Conservation (phyloP, 306 rosid species). For the Cyclanthera cordifolia region DNA sequence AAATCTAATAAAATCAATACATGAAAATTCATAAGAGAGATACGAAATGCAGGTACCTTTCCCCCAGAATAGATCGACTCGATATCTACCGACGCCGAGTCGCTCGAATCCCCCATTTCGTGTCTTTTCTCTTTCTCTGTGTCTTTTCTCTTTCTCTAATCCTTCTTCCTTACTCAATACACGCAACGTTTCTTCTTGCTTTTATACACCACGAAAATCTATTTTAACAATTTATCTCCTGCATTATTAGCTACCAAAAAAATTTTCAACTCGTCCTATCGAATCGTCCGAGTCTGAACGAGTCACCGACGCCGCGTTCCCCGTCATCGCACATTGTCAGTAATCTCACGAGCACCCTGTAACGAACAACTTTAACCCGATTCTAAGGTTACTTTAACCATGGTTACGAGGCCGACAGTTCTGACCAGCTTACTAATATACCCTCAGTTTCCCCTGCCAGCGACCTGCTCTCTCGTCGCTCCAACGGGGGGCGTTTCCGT, state of each 20-base stretch:
- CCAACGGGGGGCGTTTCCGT: no score
- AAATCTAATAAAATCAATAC: not conserved
- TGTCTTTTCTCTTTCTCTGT: no score
- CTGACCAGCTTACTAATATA: no score
- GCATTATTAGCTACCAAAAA: no score
- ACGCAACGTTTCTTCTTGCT: conserved; percentile 16
- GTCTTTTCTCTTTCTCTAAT: conserved; percentile 7
- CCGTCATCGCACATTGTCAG: conserved; percentile 20
- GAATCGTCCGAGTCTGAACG: conserved; percentile 56
- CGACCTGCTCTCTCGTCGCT: no score
- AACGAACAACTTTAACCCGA: no score
- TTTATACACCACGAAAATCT: conserved; percentile 26
- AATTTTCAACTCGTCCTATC: conserved; percentile 18
- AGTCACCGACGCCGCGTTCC: conserved; percentile 81
- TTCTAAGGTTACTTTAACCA: no score
- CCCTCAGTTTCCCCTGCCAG: no score
- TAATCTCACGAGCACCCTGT: no score
- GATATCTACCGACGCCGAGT: conserved; percentile 79
- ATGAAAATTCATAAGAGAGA: not conserved
- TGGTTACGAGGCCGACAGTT: no score
- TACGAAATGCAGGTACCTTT: conserved; percentile 45
- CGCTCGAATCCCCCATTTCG: conserved; percentile 61
- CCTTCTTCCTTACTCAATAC: no score
- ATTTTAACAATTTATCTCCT: not conserved
- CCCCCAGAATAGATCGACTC: conserved; percentile 60